phyloP scores from a whole-genome alignment of 148 eudicot species.

The Beta vulgaris region DNA sequence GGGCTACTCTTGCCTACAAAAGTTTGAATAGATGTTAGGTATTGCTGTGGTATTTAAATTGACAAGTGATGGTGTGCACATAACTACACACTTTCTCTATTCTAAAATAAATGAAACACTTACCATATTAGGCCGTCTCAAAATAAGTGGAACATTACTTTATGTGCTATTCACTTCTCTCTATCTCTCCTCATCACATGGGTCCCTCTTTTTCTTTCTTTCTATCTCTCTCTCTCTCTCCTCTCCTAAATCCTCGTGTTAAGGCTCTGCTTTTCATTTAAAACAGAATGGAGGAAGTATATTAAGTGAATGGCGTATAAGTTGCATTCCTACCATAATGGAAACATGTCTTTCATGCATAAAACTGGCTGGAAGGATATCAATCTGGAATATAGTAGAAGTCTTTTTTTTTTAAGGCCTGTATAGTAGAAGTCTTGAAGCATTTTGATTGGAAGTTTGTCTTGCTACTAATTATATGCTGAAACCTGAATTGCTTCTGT shows the following conservation, averaged over 20 bases:
- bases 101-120: too few species aligned
- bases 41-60: background rate
- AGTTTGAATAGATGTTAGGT: background rate
- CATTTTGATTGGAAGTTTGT: background rate
- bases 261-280: too few species aligned
- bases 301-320: background rate
- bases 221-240: too few species aligned
- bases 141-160: too few species aligned
- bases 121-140: too few species aligned
- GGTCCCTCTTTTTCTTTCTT: too few species aligned
- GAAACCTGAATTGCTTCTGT: constrained; percentile 13
- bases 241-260: too few species aligned
- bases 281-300: too few species aligned
- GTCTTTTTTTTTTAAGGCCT: too few species aligned
- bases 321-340: background rate
- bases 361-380: background rate
- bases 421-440: background rate
- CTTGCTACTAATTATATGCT: background rate
- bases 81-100: too few species aligned
- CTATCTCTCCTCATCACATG: too few species aligned
- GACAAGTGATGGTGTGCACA: background rate
- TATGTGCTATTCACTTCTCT: too few species aligned
- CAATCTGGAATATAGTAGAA: background rate
- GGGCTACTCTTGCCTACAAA: background rate
- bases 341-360: background rate